Evolutionary conservation across 139 green algal genomes (phyloP), one percentile per base, ranked within the genome.

Genomic region (Mesostigma viride): DNA sequence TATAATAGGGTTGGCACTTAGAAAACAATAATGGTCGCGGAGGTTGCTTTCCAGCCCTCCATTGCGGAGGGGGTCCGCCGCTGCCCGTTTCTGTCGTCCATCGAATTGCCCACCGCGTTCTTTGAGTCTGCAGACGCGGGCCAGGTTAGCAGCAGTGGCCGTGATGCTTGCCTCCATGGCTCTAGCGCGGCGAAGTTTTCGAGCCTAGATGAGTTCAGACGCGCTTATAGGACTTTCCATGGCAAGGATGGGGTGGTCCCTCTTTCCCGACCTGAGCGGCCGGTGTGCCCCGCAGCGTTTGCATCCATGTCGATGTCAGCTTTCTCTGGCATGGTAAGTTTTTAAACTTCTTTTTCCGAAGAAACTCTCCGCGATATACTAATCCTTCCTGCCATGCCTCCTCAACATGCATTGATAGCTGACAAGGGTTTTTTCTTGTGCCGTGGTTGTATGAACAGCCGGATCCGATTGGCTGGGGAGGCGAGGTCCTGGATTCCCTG

Each of bases 231-330:
- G n/a, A n/a, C n/a, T n/a, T 75, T 75, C 35, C 68, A 75, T 63
- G 68, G 68, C 30, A 26, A 47, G 3, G 30, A 65, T 17, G 68
- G 68, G 1, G 31, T 70, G 20, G 63, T 75, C 3, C 68, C 68
- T 0, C 62, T 75, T 27, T 31, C 68, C 28, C 14, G 57, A n/a
- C n/a, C n/a, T n/a, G 57, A 64, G 14, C 14, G 14, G 57, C 14
- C 28, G 14, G 14, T 11, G 11, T 64, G 27, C 57, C 57, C 14
- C n/a, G n/a, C n/a, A n/a, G 40, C 40, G 14, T 53, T 53, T 53
- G 40, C 40, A 53, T 24, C 40, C 40, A 53, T 53, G 40, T 53
- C 40, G 14, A 53, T 53, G 40, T 53, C 40, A 17, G 40, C 40
- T 53, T 53, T 53, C 17, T 53, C 40, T 17, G 14, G 14, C 14